These are phyloP conservation scores for Pancytospora philotis DNA, from an alignment of 371 early-diverging fungal species.

Conservation along the genomic window DNA sequence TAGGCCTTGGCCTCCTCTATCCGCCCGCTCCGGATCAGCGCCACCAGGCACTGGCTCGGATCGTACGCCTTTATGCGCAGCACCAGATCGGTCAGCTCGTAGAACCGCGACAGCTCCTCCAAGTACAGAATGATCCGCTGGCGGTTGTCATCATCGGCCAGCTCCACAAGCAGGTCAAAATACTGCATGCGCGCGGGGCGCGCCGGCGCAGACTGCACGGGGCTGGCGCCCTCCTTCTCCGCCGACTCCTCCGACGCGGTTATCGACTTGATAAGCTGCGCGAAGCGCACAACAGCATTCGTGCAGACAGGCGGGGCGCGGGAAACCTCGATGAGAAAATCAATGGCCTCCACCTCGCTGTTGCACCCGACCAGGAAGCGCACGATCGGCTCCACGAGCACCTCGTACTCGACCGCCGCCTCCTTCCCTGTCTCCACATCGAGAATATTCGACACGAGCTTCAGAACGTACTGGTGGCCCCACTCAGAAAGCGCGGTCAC, in stretches of 20 bases:
- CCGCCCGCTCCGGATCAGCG: slow-evolving; percentile 19
- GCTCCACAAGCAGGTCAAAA: slow-evolving; percentile 35
- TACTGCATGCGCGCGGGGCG: not conserved
- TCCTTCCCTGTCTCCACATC: slow-evolving; percentile 1
- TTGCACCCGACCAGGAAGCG: slow-evolving; percentile 56
- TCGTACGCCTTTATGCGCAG: slow-evolving; percentile 40
- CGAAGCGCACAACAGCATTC: not conserved
- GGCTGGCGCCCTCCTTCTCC: not conserved
- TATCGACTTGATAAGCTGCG: no score
- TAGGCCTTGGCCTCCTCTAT: slow-evolving; percentile 33
- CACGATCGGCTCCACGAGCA: slow-evolving; percentile 30
- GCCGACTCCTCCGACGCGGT: not conserved
- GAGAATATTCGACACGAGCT: slow-evolving; percentile 42
- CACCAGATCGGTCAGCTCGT: slow-evolving; percentile 28
- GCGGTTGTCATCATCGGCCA: slow-evolving; percentile 53
- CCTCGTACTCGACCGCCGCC: slow-evolving; percentile 10
- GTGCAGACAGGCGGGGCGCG: no score
- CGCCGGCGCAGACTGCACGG: no score
- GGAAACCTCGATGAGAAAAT: slow-evolving; percentile 55
- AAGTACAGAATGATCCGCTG: slow-evolving; percentile 54
- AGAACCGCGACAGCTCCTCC: slow-evolving; percentile 34
- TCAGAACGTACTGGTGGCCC: slow-evolving; percentile 58
- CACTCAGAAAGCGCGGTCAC: slow-evolving; percentile 50
- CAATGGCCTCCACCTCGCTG: slow-evolving; percentile 58
- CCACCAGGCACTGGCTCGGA: slow-evolving; percentile 22